Evolutionary conservation across 75 land plant species (phyloP).

Genomic region (Cunninghamia lanceolata): DNA sequence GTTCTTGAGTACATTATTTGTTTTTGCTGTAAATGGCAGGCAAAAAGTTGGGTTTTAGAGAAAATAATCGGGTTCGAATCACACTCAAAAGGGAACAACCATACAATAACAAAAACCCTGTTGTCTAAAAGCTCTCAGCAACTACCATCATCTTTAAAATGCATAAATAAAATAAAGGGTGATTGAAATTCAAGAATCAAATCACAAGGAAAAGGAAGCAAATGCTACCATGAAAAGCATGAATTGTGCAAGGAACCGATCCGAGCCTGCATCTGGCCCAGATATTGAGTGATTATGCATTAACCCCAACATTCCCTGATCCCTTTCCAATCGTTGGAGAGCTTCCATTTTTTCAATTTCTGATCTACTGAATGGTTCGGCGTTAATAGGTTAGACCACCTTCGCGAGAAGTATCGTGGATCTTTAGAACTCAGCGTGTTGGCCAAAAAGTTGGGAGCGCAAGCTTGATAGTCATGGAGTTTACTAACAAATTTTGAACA

Average conservation of each 20-base stretch:
- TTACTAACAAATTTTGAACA: no score
- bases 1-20: no score
- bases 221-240: conserved; percentile 43
- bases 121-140: neutral
- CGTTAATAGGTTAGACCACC: no score
- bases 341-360: conserved; percentile 37
- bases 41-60: neutral
- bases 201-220: neutral
- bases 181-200: neutral
- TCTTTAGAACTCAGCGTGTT: no score
- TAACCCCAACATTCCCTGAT: conserved; percentile 27
- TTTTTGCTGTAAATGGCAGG: no score
- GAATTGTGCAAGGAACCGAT: conserved; percentile 55
- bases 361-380: neutral
- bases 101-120: neutral
- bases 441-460: no score
- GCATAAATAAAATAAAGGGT: neutral
- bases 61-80: neutral
- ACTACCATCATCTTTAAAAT: neutral
- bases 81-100: neutral
- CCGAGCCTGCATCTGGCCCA: conserved; percentile 20
- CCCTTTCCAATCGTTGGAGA: conserved; percentile 40
- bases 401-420: no score
- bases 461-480: no score
- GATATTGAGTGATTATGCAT: conserved; percentile 10